Evolutionary conservation across 371 early-diverging fungal genomes (phyloP), one percentile per base, ranked within the genome.

Genomic region (Lichtheimia hyalospora): DNA sequence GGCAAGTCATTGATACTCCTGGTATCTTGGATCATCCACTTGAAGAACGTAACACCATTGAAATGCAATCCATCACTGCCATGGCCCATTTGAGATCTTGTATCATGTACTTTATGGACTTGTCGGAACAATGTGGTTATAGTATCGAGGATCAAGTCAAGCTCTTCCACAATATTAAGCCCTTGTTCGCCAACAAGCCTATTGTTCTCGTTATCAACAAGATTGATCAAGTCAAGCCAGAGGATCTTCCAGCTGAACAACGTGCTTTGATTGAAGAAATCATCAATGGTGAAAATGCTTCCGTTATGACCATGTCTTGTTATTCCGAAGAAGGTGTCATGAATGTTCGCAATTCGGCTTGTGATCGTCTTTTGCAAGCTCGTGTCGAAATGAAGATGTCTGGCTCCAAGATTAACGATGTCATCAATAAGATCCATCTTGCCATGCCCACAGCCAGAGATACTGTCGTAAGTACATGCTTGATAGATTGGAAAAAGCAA

Each of bases 1-100:
- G 99, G 99, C 99, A 99, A 82, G 91, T 97, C n/a, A 98, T 99
- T 62, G 99, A 99, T 78, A 99, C 99, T 14, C 99, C 99, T 8
- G 99, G 99, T 67, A 97, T 99, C 70, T 84, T 99, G 59, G 99
- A 99, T 83, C 99, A 99, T 74, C 97, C 99, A 27, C 85, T 99
- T 49, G 99, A 99, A 83, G 94, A 99, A 69, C 91, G 98, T 70
- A 99, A 99, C 83, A 99, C 99, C 21, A 99, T 99, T 71, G 99
- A 99, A 83, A 99, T 99, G 99, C 99, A 99, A 79, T 96, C 97
- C 55, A 97, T 99, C 67, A 99, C 99, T 13, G 99, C 99, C 34
- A 87, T 99, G 64, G 99, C 99, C 18, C 99, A 99, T 75, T 81
- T 99, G 74, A 88, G 99, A 64, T 92, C 99, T 14, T 94, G 96